Base-by-base conservation (phyloP, 306 rosid genomes). In the Pueraria montana region DNA sequence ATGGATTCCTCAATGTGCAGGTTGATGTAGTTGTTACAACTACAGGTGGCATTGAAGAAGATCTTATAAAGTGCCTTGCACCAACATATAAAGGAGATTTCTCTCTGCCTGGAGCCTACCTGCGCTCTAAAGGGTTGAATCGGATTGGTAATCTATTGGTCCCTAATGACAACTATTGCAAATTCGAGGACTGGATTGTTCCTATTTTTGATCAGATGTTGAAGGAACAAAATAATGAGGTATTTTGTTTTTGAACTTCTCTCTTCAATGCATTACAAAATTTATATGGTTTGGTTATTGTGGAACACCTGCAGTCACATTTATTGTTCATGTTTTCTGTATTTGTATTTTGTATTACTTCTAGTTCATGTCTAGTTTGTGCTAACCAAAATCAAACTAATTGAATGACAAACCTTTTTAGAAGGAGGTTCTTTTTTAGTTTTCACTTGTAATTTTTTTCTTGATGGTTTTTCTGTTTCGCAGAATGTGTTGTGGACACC, bases 131-230 rank as follows among this genome's bases (percentile, higher is more conserved):
- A 79, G 99, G 99, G 73, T 76, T 96, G 87, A 96, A 96, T 87
- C 91, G 99, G 58, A 96, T 92, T 27, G 99, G 99, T 79, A 96
- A 96, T 70, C 90, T 96, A 77, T 80, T 96, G 90, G 98, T 92
- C 75, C 99, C 99, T 52, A 96, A 94, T 80, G 96, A 75, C 32
- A 94, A 96, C 80, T 94, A 96, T 76, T 91, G 99, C 91, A 92
- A 91, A 82, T 96, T 96, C 16, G 98, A 96, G 90, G 99, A 96
- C 82, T 96, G 99, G 98, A 90, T 94, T 80, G 86, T 94, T 83
- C 98, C 99, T 36, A 89, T 96, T 78, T 92, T 94, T 64, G 92
- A 96, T 84, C 96, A 89, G 82, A 94, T 96, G 99, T 80, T 96
- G 92, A 87, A 71, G 82, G 98, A 96, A 72, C 99, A 96, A 79